These are phyloP conservation scores for Pythium sp. DNA, from an alignment of 352 stramenopile genomes.

Conservation along the genomic window DNA sequence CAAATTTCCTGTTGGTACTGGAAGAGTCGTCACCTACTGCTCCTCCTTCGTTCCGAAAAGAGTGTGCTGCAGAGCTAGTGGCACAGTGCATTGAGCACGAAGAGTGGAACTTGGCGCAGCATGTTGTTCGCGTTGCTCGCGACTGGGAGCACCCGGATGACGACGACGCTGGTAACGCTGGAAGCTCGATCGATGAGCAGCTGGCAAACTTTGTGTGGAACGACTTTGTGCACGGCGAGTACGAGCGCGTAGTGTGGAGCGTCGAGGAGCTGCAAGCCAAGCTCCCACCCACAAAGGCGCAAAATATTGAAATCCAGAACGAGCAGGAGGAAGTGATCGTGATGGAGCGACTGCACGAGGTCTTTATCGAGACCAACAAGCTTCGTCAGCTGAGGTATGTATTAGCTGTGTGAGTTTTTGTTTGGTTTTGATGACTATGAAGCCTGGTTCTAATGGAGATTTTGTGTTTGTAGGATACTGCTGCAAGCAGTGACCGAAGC, in stretches of 20 bases:
- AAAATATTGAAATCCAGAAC: conserved; percentile 23
- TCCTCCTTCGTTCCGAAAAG: conserved; percentile 36
- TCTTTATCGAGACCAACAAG: conserved; percentile 47
- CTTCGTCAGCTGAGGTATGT: conserved; percentile 38
- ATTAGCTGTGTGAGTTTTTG: background rate
- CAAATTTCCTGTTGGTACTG: conserved; percentile 81
- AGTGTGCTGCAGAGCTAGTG: conserved; percentile 59
- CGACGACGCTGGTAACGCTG: conserved; percentile 17
- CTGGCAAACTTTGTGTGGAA: conserved; percentile 49
- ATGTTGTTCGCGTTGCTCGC: conserved; percentile 79
- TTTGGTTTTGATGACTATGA: background rate
- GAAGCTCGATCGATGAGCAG: conserved; percentile 54
- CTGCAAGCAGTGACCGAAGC: conserved; percentile 58
- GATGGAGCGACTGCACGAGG: conserved; percentile 30
- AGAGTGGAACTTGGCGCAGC: conserved; percentile 66
- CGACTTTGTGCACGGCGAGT: conserved; percentile 56
- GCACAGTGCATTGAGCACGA: conserved; percentile 74
- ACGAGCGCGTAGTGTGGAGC: conserved; percentile 62
- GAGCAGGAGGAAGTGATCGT: conserved; percentile 25
- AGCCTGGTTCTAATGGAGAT: background rate
- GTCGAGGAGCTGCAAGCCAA: conserved; percentile 63
- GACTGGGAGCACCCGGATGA: conserved; percentile 59
- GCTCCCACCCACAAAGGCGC: conserved; percentile 31
- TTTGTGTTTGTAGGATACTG: conserved; percentile 28
- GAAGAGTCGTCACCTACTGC: conserved; percentile 54